Conservation (phyloP, 345 rosid species). For the Salix koriyanagi region DNA sequence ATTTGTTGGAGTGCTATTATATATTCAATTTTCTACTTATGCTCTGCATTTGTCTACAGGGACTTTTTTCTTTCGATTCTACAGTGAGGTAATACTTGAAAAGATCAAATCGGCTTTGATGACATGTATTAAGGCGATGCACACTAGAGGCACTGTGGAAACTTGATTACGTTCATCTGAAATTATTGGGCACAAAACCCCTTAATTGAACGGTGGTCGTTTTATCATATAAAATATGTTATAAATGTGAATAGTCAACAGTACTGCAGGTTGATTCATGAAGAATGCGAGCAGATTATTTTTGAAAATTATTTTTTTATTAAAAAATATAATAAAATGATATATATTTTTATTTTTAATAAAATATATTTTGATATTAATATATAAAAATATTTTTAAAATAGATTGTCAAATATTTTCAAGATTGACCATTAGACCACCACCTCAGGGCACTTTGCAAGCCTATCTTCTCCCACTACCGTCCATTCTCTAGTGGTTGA, state of each 20-base stretch:
- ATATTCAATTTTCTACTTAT: not conserved
- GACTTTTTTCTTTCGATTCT: not conserved
- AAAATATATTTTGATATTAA: too few species aligned
- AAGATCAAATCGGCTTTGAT: not conserved
- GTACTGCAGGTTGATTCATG: not conserved
- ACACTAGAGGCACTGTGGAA: not conserved
- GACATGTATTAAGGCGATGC: not conserved
- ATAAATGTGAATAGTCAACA: not conserved
- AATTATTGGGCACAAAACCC: not conserved
- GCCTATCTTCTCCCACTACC: not conserved
- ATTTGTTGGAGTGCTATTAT: not conserved
- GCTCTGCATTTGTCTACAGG: not conserved
- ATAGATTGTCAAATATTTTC: not conserved
- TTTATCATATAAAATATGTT: not conserved
- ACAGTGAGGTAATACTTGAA: not conserved
- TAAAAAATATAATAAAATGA: too few species aligned
- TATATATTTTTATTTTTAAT: too few species aligned
- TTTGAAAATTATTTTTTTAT: too few species aligned
- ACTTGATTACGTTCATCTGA: not conserved
- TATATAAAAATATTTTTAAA: too few species aligned
- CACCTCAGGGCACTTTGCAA: not conserved
- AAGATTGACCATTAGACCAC: not conserved
- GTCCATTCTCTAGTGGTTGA: constrained; percentile 16
- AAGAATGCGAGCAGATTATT: not conserved
- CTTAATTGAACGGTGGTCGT: not conserved